Evolutionary conservation across 2,329 filamentous ascomycete species (phyloP), one percentile per base, ranked within the genome.

Genomic region (Bipolaris zeicola): DNA sequence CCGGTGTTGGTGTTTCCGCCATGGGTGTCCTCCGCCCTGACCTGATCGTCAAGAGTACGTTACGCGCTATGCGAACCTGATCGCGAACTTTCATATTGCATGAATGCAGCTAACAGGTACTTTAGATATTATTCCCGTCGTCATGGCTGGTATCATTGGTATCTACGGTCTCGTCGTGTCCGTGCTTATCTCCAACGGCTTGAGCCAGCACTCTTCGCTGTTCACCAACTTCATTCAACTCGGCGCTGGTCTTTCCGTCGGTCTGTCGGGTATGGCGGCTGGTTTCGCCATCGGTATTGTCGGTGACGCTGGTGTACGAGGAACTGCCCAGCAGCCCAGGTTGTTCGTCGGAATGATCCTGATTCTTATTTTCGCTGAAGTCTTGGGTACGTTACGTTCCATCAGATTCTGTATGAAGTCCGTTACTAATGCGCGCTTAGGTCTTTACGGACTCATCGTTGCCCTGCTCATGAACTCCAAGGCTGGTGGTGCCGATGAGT

Each of bases 141-240:
- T 99, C 88, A 99, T 99, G 95, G 95, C 95, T 85, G 95, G 95
- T 98, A 99, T 99, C 81, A 98, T 99, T 82, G 95, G 92, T 90
- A 98, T 99, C 80, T 99, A 83, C 77, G 81, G 81, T 66, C 77
- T 83, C 52, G 81, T 83, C 73, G 81, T 83, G 50, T 82, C 80
- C 42, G 81, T 83, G 70, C 70, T 83, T 67, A 83, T 83, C 75
- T 82, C 81, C 70, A 82, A 82, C 77, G 77, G 81, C 62, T 76
- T 83, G 52, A 71, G 70, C 49, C 80, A 82, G 62, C 64, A 78
- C 39, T 75, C 72, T 33, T 76, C 80, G 38, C 78, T 83, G 38
- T 83, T 80, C 75, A 74, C 79, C 63, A 78, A 79, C 68, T 83
- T 83, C 77, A 82, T 83, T 62, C 80, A 83, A 70, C 76, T 83